A percentile compares a stretch with the other conserved stretches of the same genome.
phyloP scores from a whole-genome alignment of 306 rosid species.

The Begonia fuchsioides region DNA sequence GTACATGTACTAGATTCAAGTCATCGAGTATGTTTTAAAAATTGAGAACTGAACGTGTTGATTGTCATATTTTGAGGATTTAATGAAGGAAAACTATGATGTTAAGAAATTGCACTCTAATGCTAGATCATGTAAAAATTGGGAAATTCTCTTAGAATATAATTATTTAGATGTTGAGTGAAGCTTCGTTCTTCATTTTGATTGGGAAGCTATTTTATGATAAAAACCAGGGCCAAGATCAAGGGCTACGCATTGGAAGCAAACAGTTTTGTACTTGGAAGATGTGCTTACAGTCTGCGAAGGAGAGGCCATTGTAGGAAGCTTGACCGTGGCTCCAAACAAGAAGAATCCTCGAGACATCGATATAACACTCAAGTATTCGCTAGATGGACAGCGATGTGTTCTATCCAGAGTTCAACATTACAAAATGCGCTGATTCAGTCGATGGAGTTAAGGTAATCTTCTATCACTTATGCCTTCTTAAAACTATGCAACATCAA shows the following conservation, averaged over 20 bases:
- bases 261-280: constrained; percentile 85
- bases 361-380: constrained; percentile 71
- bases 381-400: constrained; percentile 58
- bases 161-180: no score
- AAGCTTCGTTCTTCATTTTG: background rate
- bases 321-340: constrained; percentile 69
- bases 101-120: no score
- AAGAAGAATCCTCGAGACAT: constrained; percentile 80
- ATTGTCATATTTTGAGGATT: no score
- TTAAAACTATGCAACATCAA: no score
- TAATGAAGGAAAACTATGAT: no score
- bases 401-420: constrained; percentile 45
- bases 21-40: no score
- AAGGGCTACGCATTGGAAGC: constrained; percentile 88
- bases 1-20: no score
- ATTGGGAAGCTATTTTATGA: background rate
- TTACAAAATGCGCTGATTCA: constrained; percentile 72
- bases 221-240: constrained; percentile 69
- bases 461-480: background rate
- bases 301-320: constrained; percentile 72
- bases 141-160: no score
- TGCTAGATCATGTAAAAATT: no score
- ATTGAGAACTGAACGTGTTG: no score
- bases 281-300: constrained; percentile 78
- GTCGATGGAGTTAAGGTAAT: no score